Conservation (phyloP, 176 grass and related monocot species). For the Coix lacrymajobi region DNA sequence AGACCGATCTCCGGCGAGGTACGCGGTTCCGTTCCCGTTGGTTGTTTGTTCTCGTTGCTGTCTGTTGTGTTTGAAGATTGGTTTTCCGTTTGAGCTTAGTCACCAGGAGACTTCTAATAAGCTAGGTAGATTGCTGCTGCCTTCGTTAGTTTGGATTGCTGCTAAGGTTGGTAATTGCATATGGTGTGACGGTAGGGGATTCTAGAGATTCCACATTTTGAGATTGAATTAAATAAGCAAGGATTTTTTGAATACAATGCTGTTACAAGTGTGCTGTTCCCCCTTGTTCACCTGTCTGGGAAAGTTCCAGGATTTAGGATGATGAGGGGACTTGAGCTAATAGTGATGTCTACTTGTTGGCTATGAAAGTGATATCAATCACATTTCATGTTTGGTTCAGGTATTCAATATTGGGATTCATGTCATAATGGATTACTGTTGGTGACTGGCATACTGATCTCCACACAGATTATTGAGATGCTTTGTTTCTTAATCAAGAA, state of each 20-base stretch:
- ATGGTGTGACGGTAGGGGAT: not conserved
- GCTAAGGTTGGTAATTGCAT: not conserved
- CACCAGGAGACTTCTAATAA: not conserved
- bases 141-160: slow-evolving; percentile 18
- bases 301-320: not conserved
- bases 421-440: not conserved
- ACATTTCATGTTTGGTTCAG: not conserved
- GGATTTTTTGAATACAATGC: slow-evolving; percentile 16
- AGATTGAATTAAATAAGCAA: not conserved
- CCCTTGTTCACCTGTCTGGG: not conserved
- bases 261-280: not conserved
- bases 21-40: not conserved
- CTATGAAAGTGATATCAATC: not conserved
- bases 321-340: not conserved
- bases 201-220: not conserved
- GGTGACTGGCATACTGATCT: not conserved
- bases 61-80: not conserved
- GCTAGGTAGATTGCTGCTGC: not conserved
- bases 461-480: not conserved
- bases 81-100: not conserved
- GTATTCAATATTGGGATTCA: not conserved
- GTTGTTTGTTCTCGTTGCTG: not conserved
- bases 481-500: not conserved
- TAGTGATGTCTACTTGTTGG: not conserved
- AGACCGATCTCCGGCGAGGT: slow-evolving; percentile 64